Evolutionary conservation across 129 eudicot genomes (phyloP).

Genomic region (Flaveria sonorensis): DNA sequence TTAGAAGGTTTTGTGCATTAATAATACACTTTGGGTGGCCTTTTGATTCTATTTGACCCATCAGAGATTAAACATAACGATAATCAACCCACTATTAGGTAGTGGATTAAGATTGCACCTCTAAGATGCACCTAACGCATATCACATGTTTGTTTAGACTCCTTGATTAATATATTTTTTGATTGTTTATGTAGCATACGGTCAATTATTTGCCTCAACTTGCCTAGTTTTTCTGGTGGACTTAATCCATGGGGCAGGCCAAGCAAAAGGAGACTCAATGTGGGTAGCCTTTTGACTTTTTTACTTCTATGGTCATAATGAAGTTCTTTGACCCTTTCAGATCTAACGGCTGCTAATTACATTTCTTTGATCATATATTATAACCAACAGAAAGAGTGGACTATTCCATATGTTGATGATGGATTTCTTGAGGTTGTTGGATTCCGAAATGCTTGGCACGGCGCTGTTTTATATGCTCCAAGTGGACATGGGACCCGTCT

Average conservation of each 20-base stretch:
- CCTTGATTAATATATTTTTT: not conserved
- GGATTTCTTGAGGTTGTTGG: conserved; percentile 90
- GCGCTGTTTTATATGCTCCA: conserved; percentile 79
- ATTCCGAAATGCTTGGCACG: conserved; percentile 98
- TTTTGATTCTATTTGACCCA: conserved; percentile 1
- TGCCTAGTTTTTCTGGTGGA: conserved; percentile 98
- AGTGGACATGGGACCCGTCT: conserved; percentile 97
- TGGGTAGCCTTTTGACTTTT: conserved; percentile 44
- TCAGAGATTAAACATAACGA: not conserved
- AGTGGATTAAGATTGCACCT: not conserved
- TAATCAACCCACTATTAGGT: not conserved
- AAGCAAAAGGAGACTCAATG: conserved; percentile 49
- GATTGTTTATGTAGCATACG: conserved; percentile 58
- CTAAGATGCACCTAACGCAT: not conserved
- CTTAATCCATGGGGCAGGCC: conserved; percentile 93
- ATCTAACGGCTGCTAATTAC: conserved; percentile 10
- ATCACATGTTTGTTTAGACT: not conserved
- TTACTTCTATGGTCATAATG: not conserved
- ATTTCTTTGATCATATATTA: conserved; percentile 12
- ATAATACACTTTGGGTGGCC: not conserved
- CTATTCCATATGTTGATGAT: conserved; percentile 81
- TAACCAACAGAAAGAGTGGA: conserved; percentile 56
- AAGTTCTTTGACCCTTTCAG: not conserved
- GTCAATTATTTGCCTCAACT: conserved; percentile 84
- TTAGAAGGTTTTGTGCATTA: not conserved